Base-by-base conservation (phyloP, 108 stramenopile species). In the Chaetoceros muelleri region DNA sequence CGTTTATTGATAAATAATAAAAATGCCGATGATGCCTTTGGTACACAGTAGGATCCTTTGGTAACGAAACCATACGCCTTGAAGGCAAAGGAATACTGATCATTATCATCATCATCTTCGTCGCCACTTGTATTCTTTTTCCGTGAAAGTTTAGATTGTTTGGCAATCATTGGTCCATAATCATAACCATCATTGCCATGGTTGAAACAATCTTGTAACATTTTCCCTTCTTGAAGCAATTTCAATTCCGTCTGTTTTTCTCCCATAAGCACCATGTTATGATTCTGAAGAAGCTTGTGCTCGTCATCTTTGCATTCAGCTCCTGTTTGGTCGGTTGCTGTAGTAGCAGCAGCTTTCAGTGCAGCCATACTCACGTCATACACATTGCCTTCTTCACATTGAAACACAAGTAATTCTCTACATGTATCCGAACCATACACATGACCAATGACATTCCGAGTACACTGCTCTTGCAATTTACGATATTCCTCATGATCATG, bases 1-100 rank as follows among this genome's bases (percentile, higher is more conserved):
- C 98, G 89, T 60, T 93, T 65, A 70, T 99, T 99, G 64, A 96
- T 70, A 76, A 99, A 99, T 44, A 99, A 69, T 25, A 97, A 67
- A 26, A 94, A 95, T 24, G 66, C 81, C 7, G 75, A 47, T 24
- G 60, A 30, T 25, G 61, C 29, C 58, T 86, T 83, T 48, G 69
- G 64, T 34, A 64, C 64, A 58, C 65, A 84, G 67, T 84, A 82
- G 53, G 83, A 73, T 31, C 54, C 78, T 40, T 86, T 81, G n/a
- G 85, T 79, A 8, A 89, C 58, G 28, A 74, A 66, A 26, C 90
- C 90, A 2, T 44, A 51, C 16, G 70, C 76, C 44, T 53, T 48
- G 72, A 78, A 88, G 24, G 72, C 53, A 26, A 79, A 75, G 20
- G 67, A 24, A 27, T 67, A 71, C 57, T 70, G 55, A 24, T 55